Conservation (phyloP, 2,329 filamentous ascomycete species). For the Cercospora citrullina region DNA sequence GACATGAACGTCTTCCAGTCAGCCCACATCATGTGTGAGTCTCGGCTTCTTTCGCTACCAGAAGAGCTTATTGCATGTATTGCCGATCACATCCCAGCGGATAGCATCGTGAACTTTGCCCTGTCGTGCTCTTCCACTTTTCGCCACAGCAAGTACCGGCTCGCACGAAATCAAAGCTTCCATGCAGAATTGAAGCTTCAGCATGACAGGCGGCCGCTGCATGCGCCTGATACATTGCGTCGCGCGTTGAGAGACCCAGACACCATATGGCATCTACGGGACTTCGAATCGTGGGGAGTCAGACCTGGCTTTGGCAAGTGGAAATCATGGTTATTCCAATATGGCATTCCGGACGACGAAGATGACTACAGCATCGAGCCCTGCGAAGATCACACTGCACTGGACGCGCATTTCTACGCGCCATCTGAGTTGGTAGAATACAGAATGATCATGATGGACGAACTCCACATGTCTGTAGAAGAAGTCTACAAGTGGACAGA, state of each 20-base stretch:
- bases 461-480: constrained; percentile 6
- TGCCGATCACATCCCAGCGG: background rate
- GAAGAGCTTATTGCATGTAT: constrained; percentile 22
- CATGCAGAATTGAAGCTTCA: constrained; percentile 1
- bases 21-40: background rate
- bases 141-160: background rate
- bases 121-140: background rate
- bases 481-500: constrained; percentile 12
- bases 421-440: constrained; percentile 9
- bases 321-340: constrained; percentile 3
- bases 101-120: constrained; percentile 10
- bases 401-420: constrained; percentile 12
- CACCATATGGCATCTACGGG: constrained; percentile 20
- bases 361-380: background rate
- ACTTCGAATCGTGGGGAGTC: constrained; percentile 19
- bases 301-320: constrained; percentile 18
- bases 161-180: background rate
- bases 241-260: constrained; percentile 9
- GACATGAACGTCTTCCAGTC: background rate
- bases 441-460: constrained; percentile 12
- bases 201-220: constrained; percentile 12
- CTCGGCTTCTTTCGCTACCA: constrained; percentile 7
- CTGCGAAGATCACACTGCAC: constrained; percentile 4
- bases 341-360: background rate
- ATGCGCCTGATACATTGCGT: constrained; percentile 5